These are phyloP conservation scores for Graphiopsis chlorocephala DNA, from an alignment of 2,329 filamentous ascomycete species.

Conservation along the genomic window DNA sequence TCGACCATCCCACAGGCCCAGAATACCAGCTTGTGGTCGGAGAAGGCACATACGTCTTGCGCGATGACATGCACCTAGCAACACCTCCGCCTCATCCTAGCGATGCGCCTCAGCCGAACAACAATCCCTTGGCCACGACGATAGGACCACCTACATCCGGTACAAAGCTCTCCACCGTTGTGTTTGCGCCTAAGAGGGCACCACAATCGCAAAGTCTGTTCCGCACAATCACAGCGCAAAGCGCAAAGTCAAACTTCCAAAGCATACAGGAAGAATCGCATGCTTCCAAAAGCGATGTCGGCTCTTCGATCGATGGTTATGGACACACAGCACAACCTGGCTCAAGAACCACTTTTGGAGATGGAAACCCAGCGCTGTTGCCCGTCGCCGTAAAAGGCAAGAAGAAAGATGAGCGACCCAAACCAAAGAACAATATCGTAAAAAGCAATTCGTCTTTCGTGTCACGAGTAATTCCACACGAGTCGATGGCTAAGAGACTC, in stretches of 20 bases:
- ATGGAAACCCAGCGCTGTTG: constrained; percentile 73
- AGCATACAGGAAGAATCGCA: constrained; percentile 46
- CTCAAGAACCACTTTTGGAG: constrained; percentile 69
- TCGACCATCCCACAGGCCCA: constrained; percentile 74
- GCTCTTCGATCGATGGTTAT: constrained; percentile 43
- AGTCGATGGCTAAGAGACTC: constrained; percentile 73
- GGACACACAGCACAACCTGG: constrained; percentile 31
- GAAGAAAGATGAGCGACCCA: constrained; percentile 68
- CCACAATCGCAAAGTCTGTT: constrained; percentile 42
- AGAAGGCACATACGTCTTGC: constrained; percentile 88
- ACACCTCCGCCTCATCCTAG: constrained; percentile 95
- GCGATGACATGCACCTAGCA: constrained; percentile 87
- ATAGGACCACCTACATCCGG: constrained; percentile 80
- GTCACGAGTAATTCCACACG: constrained; percentile 90
- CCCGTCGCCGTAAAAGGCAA: constrained; percentile 62
- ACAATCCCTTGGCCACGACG: constrained; percentile 84
- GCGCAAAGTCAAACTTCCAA: constrained; percentile 35
- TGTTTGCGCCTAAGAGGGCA: constrained; percentile 56
- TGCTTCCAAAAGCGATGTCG: constrained; percentile 41
- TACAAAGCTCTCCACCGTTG: constrained; percentile 77
- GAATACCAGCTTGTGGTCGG: constrained; percentile 90
- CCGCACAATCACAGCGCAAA: constrained; percentile 41
- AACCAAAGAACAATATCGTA: constrained; percentile 96
- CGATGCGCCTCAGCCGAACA: constrained; percentile 80
- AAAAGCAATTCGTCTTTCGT: constrained; percentile 99